These are phyloP conservation scores for Homolaphlyctis polyrhiza DNA, from an alignment of 371 early-diverging fungal species.

Conservation along the genomic window DNA sequence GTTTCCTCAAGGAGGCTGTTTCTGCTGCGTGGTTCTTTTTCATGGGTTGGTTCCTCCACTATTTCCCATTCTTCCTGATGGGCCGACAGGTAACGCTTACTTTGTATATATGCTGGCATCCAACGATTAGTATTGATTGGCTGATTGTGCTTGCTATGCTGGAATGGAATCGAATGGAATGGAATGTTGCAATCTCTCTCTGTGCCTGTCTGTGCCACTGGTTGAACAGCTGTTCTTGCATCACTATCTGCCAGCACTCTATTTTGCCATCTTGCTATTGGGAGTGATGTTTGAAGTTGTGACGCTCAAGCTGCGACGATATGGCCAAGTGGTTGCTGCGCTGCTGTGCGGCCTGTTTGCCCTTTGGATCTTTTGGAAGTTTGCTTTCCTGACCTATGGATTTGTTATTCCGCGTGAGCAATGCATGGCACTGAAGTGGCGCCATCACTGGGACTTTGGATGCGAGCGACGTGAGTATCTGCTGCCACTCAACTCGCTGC, in stretches of 20 bases:
- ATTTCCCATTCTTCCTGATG: constrained; percentile 92
- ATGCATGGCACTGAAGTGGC: constrained; percentile 20
- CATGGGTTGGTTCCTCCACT: constrained; percentile 86
- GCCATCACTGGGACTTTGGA: constrained; percentile 19
- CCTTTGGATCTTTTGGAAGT: constrained; percentile 44
- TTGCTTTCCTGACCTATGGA: constrained; percentile 78
- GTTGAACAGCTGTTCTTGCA: constrained; percentile 81
- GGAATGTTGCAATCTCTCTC: not conserved
- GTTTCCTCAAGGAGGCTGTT: constrained; percentile 11
- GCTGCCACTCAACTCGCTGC: not conserved
- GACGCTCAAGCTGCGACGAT: constrained; percentile 53
- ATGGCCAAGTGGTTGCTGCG: constrained; percentile 33
- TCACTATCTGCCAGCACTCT: constrained; percentile 96
- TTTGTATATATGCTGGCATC: not conserved
- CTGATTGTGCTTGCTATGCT: not conserved
- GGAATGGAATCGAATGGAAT: not conserved
- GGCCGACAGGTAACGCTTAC: constrained; percentile 47
- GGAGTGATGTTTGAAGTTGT: constrained; percentile 68
- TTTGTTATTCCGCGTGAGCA: constrained; percentile 22
- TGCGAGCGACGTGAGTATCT: constrained; percentile 10
- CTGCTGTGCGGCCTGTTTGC: constrained; percentile 46
- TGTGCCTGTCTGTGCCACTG: not conserved
- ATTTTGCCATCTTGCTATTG: constrained; percentile 78
- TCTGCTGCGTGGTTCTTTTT: constrained; percentile 37
- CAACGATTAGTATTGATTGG: not conserved